phyloP scores from a whole-genome alignment of 805 yeast genomes.

The Dipodascus albidus region DNA sequence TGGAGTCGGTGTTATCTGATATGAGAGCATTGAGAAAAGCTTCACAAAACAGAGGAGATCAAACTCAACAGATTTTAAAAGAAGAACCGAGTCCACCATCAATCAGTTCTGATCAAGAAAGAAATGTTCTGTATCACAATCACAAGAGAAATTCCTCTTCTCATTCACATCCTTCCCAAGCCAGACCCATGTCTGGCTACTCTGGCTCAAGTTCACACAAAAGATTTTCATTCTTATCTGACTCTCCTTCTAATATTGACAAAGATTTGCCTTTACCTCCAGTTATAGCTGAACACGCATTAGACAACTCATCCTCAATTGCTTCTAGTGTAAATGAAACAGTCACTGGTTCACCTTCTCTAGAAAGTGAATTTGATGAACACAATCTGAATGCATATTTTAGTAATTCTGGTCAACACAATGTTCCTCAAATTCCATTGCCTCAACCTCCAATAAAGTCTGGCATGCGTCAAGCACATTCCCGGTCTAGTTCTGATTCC shows the following conservation, averaged over 20 bases:
- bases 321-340: background rate
- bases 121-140: background rate
- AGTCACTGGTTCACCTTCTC: background rate
- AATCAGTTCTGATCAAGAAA: background rate
- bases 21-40: constrained; percentile 11
- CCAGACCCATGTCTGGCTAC: background rate
- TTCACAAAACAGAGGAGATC: constrained; percentile 3
- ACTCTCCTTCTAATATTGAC: background rate
- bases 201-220: background rate
- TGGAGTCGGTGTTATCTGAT: constrained; percentile 11
- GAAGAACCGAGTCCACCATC: background rate
- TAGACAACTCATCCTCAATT: background rate
- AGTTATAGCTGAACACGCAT: background rate
- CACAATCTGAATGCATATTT: too few relatives aligned
- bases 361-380: background rate
- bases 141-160: background rate
- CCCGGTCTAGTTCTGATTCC: background rate
- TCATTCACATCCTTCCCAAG: background rate
- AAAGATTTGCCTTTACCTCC: background rate
- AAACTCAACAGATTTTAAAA: background rate
- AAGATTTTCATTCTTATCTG: background rate
- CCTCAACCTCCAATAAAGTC: background rate
- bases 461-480: background rate
- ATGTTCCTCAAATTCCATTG: background rate
- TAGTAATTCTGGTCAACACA: background rate